phyloP scores from a whole-genome alignment of 2,329 filamentous ascomycete genomes.

The Ophioceras dolichostomum region DNA sequence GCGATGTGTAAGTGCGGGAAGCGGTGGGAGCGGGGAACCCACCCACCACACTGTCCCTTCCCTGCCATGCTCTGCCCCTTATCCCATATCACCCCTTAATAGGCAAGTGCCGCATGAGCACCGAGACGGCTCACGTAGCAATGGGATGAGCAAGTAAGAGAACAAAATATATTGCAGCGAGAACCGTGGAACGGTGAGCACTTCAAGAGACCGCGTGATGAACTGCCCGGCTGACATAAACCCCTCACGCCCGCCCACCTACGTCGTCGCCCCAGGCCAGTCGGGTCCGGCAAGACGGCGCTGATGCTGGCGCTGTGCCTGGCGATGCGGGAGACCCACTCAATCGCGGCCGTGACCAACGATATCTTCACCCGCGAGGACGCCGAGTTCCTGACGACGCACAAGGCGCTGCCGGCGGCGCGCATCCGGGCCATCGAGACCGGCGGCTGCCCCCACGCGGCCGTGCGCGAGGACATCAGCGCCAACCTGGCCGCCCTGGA shows the following conservation, averaged over 20 bases:
- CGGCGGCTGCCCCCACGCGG: conserved; percentile 91
- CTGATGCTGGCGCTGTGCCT: conserved; percentile 90
- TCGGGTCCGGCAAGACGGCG: conserved; percentile 94
- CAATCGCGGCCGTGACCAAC: conserved; percentile 92
- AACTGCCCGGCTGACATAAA: no score
- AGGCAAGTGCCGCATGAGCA: no score
- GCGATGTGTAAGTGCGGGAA: no score
- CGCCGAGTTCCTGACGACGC: conserved; percentile 86
- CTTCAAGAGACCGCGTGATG: no score
- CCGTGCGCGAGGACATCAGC: conserved; percentile 92
- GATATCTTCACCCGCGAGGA: conserved; percentile 99
- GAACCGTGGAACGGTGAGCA: no score
- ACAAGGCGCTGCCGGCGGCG: conserved; percentile 68
- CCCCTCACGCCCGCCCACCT: neutral
- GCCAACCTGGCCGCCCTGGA: conserved; percentile 89
- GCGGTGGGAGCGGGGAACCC: no score
- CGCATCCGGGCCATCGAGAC: conserved; percentile 96
- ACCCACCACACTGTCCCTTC: no score
- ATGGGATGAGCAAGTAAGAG: no score
- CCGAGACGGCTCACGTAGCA: no score
- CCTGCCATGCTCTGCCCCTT: no score
- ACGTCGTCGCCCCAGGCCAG: no score
- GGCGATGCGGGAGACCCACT: conserved; percentile 67
- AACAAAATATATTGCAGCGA: no score
- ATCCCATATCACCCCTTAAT: neutral